Evolutionary conservation across 805 yeast genomes (phyloP), one percentile per base, ranked within the genome.

Genomic region (Wickerhamiella hasegawae): DNA sequence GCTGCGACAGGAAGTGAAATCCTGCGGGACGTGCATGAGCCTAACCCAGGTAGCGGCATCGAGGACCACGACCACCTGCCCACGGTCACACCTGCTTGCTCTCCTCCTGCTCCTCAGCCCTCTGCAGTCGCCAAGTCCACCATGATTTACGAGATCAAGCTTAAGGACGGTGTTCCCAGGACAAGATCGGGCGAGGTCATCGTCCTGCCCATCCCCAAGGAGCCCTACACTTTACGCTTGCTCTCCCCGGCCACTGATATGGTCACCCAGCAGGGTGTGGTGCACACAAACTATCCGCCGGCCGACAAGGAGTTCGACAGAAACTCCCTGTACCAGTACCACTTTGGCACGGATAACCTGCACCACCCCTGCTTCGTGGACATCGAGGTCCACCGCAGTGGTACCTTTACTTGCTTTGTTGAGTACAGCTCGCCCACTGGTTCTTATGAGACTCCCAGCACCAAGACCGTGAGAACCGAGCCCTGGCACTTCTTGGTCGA

Each of bases 331-430:
- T 62, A 65, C 41, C 65, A 70, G 52, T 65, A 28, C 64, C 77
- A 36, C 16, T 58, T 59, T 5, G 58, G 70, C 4, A 15, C 34
- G 14, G 22, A 15, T n/a, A 62, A 73, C 1, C 76, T 85, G 52
- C 73, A 73, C 47, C 54, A 66, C 34, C 90, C 84, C 51, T 62
- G 69, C 34, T 53, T 60, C 24, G 57, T 85, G 15, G 72, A 69
- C 40, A 62, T 87, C 34, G 63, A 68, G 6, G 69, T 87, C 36
- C 71, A 55, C 48, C 55, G 51, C 5, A 84, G 95, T 1, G 98
- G 98, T 3, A 68, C 92, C 2, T 87, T 68, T 55, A 68, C 78
- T 40, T 85, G 72, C 55, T 80, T 74, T 49, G 61, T 79, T 16
- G 66, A 76, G 9, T 84, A 75, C 51, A 58, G 63, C 23, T 45